Conservation (phyloP, 2,329 filamentous ascomycete species). For the Trichoderma oligosporum region DNA sequence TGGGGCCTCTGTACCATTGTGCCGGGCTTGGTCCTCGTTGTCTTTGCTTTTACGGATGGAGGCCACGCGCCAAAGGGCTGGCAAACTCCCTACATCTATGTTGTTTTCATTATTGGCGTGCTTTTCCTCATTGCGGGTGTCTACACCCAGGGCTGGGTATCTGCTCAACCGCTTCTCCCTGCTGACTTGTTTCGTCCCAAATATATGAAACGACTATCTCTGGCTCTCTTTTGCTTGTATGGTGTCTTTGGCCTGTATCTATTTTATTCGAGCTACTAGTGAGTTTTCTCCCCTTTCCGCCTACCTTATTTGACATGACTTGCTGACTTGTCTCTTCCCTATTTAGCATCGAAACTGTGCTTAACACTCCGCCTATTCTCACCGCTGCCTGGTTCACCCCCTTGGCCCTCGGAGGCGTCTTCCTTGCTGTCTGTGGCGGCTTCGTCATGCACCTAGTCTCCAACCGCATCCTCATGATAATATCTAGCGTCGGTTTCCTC, state of each 20-base stretch:
- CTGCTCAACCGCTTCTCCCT: slow-evolving; percentile 65
- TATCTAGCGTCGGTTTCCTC: slow-evolving; percentile 59
- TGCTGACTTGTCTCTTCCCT: no score
- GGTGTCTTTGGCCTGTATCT: slow-evolving; percentile 66
- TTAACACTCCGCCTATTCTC: slow-evolving; percentile 56
- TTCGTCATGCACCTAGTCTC: slow-evolving; percentile 64
- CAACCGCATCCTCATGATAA: slow-evolving; percentile 58
- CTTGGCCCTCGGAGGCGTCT: slow-evolving; percentile 62
- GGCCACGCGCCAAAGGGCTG: slow-evolving; percentile 66
- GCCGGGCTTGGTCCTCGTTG: slow-evolving; percentile 62
- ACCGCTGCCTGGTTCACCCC: slow-evolving; percentile 68
- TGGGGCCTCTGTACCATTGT: slow-evolving; percentile 58
- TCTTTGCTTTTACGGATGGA: slow-evolving; percentile 72
- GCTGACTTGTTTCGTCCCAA: slow-evolving; percentile 65
- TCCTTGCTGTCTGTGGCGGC: slow-evolving; percentile 60
- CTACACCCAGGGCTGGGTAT: slow-evolving; percentile 70
- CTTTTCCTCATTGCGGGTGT: slow-evolving; percentile 57
- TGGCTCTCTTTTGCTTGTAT: slow-evolving; percentile 62
- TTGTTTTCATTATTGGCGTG: slow-evolving; percentile 60
- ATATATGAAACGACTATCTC: slow-evolving; percentile 61
- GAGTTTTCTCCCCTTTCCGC: slow-evolving; percentile 29
- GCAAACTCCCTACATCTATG: slow-evolving; percentile 68
- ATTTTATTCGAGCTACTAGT: slow-evolving; percentile 68
- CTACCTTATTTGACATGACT: no score
- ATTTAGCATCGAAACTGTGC: slow-evolving; percentile 57